These are phyloP conservation scores for Globisporangium irregulare DNA, from an alignment of 352 stramenopile genomes.

Conservation along the genomic window DNA sequence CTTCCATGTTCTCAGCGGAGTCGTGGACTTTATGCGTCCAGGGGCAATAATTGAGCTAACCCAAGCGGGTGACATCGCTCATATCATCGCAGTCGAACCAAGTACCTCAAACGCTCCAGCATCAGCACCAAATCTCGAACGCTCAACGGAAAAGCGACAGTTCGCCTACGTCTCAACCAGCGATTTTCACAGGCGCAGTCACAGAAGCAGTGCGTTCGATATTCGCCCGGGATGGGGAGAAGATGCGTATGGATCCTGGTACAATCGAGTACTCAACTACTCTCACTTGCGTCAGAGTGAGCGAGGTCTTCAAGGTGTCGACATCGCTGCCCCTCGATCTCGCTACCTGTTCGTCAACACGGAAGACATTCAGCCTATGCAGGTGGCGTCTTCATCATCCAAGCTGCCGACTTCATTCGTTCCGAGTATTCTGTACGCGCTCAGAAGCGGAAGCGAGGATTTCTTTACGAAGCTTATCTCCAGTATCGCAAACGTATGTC, in stretches of 20 bases:
- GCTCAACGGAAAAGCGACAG: background rate
- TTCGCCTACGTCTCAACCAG: constrained; percentile 5
- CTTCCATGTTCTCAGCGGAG: constrained; percentile 31
- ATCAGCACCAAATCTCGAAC: background rate
- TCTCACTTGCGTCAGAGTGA: background rate
- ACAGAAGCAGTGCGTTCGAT: background rate
- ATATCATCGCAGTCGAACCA: constrained; percentile 21
- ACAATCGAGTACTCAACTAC: constrained; percentile 1
- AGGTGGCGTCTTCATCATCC: background rate
- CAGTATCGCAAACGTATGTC: background rate
- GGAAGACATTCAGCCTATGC: constrained; percentile 16
- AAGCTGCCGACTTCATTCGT: background rate
- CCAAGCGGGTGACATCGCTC: constrained; percentile 27
- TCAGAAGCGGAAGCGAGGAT: background rate
- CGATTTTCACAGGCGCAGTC: background rate
- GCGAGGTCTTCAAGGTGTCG: background rate
- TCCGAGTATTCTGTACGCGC: constrained; percentile 10
- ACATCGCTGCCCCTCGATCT: background rate
- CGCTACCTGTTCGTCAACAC: constrained; percentile 14
- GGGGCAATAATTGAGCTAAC: constrained; percentile 29
- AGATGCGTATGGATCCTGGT: constrained; percentile 5
- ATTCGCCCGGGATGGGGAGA: background rate
- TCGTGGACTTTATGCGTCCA: constrained; percentile 37
- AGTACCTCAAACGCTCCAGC: background rate
- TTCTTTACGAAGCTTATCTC: background rate